Base-by-base conservation (phyloP, 345 rosid species). In the Eucalyptus coolabah region DNA sequence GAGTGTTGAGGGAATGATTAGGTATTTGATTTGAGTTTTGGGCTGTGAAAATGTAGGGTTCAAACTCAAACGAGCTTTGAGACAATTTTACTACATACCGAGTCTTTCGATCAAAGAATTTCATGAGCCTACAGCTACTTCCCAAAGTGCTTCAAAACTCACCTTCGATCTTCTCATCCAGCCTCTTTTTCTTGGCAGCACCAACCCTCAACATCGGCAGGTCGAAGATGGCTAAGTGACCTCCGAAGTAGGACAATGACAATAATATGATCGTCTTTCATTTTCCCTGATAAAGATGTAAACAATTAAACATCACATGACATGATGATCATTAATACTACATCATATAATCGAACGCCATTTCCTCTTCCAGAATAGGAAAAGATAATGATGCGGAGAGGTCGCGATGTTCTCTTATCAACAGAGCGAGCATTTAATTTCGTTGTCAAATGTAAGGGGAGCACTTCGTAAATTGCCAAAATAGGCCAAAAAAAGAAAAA, bases 11-110 rank as follows among this genome's bases (percentile, higher is more conserved):
- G 17, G 16, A 13, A 63, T 56, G 1, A 13, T 30, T 30, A 63
- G 69, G 8, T 13, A 30, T 30, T 30, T 63, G 34, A 63, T 63
- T 63, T 63, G 69, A 63, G 8, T 63, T 63, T 28, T 63, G 69
- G 4, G 69, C 34, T 0, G 15, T 6, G 69, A 63, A 30, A 77
- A 37, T 11, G 15, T 21, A 2, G 23, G 16, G 6, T 11, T 37
- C 28, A 7, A 37, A 37, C 83, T 72, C 83, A 19, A 21, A 77
- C 1, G 12, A 37, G 47, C 6, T 37, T 21, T 1, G 9, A 2
- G 15, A 72, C 0, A 1, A 10, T 72, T 72, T 72, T 3, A 37
- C 14, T 37, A 37, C 8, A 6, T 12, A 12, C 8, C 16, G 0
- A 1, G 42, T 21, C 16, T 77, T 77, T 19, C 5, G 2, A 21